Evolutionary conservation across 306 rosid genomes (phyloP), one percentile per base, ranked within the genome.

Genomic region (Abrus pulchellus): DNA sequence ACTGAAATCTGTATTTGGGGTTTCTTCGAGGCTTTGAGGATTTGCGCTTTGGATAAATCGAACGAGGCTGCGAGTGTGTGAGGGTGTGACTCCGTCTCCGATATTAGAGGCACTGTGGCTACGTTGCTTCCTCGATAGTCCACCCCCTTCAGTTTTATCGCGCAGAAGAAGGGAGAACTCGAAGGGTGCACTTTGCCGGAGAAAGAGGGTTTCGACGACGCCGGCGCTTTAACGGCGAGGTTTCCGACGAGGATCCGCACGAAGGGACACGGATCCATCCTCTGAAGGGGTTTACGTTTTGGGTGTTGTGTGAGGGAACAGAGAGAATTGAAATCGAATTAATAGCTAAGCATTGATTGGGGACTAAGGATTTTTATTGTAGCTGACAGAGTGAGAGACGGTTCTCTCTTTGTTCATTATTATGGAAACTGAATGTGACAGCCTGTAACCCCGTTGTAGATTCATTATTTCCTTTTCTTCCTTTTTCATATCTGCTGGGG

Each of bases 261-360:
- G 52, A 87, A 94, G 1, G 89, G 85, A 80, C 98, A 91, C 56
- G 97, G 97, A 89, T 94, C 97, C 98, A 93, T 72, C 0, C 30
- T 47, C 20, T 20, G 20, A 20, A 20, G 20, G 20, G 20, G 20
- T 20, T 20, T 20, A 20, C 20, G 20, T 20, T 20, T 20, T 20
- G 20, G 20, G 20, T 20, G 20, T 1, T 2, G 1, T 20, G 27
- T 34, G 68, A 62, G 8, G 9, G 59, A 53, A 53, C 11, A 4
- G 5, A 36, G 27, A 29, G 38, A 6, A 28, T 33, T 12, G 40
- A 59, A 20, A 59, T 3, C 0, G 41, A 9, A 60, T 60, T 3
- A 32, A 60, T 56, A 56, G 4, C 3, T 47, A 36, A 1, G 53
- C 3, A 9, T 8, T 48, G 3, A 48, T 48, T 2, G 20, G 34